A percentile compares a stretch with the other conserved stretches of the same genome.
phyloP scores from a whole-genome alignment of 805 yeast genomes.

The Scheffersomyces lignosus region DNA sequence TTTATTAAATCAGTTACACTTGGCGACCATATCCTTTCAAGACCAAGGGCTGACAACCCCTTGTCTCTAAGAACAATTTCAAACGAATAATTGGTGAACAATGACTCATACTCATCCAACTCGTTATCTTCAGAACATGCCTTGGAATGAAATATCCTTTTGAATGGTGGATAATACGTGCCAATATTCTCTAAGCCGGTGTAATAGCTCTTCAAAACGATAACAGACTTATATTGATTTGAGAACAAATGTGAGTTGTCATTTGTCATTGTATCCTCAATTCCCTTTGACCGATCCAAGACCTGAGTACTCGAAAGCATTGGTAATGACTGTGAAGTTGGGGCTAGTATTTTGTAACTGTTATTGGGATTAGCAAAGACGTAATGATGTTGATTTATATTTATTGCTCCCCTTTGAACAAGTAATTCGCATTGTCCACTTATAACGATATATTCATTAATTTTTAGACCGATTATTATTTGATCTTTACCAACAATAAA shows the following conservation, averaged over 20 bases:
- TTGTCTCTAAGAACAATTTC: conserved; percentile 28
- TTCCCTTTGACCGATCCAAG: conserved; percentile 20
- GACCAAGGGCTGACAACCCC: conserved; percentile 19
- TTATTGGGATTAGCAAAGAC: conserved; percentile 24
- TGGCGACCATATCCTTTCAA: conserved; percentile 13
- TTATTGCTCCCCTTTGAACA: conserved; percentile 48
- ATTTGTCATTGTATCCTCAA: conserved; percentile 23
- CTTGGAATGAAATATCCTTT: conserved; percentile 34
- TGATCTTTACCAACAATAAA: conserved; percentile 28
- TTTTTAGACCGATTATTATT: conserved; percentile 43
- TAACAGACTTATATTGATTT: conserved; percentile 43
- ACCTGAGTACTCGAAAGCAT: conserved; percentile 44
- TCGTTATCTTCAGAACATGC: conserved; percentile 2
- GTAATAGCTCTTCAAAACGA: conserved; percentile 31
- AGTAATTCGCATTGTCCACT: conserved; percentile 47
- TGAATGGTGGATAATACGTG: conserved; percentile 43
- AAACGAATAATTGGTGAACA: conserved; percentile 38
- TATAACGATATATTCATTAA: conserved; percentile 42
- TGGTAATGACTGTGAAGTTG: conserved; percentile 42
- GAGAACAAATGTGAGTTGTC: conserved; percentile 41
- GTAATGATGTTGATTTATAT: conserved; percentile 40
- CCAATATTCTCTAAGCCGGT: conserved; percentile 51
- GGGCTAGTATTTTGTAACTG: conserved; percentile 22
- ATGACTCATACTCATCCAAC: conserved; percentile 11
- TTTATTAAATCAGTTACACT: conserved; percentile 4